phyloP scores from a whole-genome alignment of 2,329 filamentous ascomycete species.

The Emergomyces orientalis region DNA sequence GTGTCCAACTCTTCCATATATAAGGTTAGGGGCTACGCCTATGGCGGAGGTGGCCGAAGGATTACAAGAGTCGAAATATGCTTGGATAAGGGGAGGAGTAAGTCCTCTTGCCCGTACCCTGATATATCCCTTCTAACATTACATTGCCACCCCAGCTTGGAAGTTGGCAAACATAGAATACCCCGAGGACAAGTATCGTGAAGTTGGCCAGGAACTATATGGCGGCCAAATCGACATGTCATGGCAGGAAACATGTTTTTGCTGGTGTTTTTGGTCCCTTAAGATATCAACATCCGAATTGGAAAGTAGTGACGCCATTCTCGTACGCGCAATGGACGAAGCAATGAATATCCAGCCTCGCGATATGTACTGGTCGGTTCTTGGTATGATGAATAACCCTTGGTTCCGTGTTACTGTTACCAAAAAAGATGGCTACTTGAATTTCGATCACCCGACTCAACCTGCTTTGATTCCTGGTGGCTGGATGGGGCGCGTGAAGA shows the following conservation, averaged over 20 bases:
- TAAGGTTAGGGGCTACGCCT: slow-evolving; percentile 70
- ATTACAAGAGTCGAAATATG: slow-evolving; percentile 77
- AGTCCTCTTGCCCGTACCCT: neutral
- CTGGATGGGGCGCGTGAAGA: slow-evolving; percentile 91
- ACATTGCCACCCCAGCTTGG: slow-evolving; percentile 47
- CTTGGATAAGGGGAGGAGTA: slow-evolving; percentile 65
- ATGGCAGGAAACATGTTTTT: slow-evolving; percentile 73
- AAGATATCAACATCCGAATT: slow-evolving; percentile 57
- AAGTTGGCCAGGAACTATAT: slow-evolving; percentile 54
- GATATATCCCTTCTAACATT: neutral
- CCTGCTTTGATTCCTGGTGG: slow-evolving; percentile 67
- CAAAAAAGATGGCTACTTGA: slow-evolving; percentile 53
- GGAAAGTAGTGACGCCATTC: slow-evolving; percentile 56
- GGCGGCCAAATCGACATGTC: slow-evolving; percentile 71
- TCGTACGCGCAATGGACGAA: slow-evolving; percentile 85
- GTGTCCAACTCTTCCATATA: slow-evolving; percentile 48
- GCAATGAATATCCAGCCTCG: slow-evolving; percentile 75
- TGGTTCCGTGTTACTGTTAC: slow-evolving; percentile 79
- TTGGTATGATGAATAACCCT: slow-evolving; percentile 97
- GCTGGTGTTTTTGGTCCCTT: slow-evolving; percentile 87
- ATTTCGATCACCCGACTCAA: slow-evolving; percentile 83
- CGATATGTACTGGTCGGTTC: slow-evolving; percentile 92
- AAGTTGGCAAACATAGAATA: slow-evolving; percentile 67
- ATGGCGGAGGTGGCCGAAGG: slow-evolving; percentile 74
- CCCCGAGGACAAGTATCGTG: slow-evolving; percentile 74